Conservation (phyloP, 2,329 filamentous ascomycete genomes). For the Clathrospora elynae region DNA sequence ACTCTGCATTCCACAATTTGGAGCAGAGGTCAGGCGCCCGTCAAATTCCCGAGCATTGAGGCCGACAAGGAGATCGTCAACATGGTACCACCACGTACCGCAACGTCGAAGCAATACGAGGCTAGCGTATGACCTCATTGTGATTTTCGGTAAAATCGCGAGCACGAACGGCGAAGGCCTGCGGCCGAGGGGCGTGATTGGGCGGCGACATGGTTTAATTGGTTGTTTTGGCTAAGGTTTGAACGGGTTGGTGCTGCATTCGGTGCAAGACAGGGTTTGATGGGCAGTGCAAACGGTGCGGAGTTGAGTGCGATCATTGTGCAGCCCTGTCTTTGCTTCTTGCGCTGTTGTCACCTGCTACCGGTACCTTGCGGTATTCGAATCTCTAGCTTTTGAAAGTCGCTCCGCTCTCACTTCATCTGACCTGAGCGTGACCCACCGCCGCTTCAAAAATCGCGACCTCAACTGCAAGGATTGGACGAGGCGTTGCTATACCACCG, state of each 20-base stretch:
- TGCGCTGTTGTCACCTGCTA: conserved; percentile 1
- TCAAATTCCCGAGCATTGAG: no score
- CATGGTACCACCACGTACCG: conserved; percentile 3
- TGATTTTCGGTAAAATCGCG: no score
- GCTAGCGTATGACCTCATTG: no score
- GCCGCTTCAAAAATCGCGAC: conserved; percentile 4
- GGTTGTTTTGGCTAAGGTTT: conserved; percentile 7
- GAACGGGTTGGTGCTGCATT: conserved; percentile 3
- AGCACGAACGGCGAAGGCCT: no score
- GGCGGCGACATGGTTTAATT: conserved; percentile 4
- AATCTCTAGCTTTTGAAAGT: background rate
- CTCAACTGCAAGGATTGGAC: conserved; percentile 11
- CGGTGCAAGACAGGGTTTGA: conserved; percentile 11
- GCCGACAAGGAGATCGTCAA: background rate
- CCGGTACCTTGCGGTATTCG: background rate
- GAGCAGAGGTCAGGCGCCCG: background rate
- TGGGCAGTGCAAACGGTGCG: conserved; percentile 13
- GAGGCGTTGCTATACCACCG: conserved; percentile 2
- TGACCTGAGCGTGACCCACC: conserved; percentile 9
- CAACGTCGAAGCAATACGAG: conserved; percentile 3
- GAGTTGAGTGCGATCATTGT: conserved; percentile 13
- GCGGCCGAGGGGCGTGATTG: background rate
- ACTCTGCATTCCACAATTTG: no score
- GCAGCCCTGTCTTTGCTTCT: conserved; percentile 8
- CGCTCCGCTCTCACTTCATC: conserved; percentile 14